Base-by-base conservation (phyloP, 169 alveolate genomes). In the Eimeria tenella region DNA sequence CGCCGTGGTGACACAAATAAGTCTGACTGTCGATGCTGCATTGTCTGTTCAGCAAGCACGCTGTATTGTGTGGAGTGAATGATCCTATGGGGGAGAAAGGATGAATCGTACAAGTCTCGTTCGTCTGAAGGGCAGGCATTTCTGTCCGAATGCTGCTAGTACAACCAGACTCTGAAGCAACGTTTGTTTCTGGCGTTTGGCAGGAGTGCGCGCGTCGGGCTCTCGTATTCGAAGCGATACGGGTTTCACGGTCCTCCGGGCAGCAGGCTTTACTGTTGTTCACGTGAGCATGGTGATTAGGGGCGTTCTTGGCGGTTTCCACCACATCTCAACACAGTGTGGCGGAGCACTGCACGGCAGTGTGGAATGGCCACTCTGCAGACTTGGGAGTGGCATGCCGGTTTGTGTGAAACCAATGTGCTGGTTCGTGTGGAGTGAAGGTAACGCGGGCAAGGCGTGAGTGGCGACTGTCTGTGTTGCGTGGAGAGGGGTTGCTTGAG, bases 81-180 rank as follows among this genome's bases (percentile, higher is more conserved):
- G n/a, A n/a, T n/a, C n/a, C n/a, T n/a, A n/a, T n/a, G n/a, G n/a
- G 77, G 60, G 5, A 17, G 50, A 21, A 49, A 53, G 68, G 88
- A 79, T 79, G 88, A 79, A 4, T 56, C 11, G 56, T 73, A 2
- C 19, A 10, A 79, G 88, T 79, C 88, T 79, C 70, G 88, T 79
- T 79, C 88, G 88, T 79, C 88, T 79, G 88, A 79, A 15, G 88
- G 70, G 70, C 88, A 9, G 88, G 15, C 0, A 50, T 5, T 4
- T 53, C 88, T 50, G 88, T 79, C 88, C 88, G 7, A 50, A 23
- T 79, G 88, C 88, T 79, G 88, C 88, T 52, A 79, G 71, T 70
- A 53, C 6, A 79, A 79, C 88, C 88, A 79, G 88, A 79, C 88
- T 79, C 88, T 79, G 88, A 79, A 53, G 70, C 71, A 79, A 50